phyloP scores from a whole-genome alignment of 352 stramenopile genomes.

The Globisporangium camurandrum region DNA sequence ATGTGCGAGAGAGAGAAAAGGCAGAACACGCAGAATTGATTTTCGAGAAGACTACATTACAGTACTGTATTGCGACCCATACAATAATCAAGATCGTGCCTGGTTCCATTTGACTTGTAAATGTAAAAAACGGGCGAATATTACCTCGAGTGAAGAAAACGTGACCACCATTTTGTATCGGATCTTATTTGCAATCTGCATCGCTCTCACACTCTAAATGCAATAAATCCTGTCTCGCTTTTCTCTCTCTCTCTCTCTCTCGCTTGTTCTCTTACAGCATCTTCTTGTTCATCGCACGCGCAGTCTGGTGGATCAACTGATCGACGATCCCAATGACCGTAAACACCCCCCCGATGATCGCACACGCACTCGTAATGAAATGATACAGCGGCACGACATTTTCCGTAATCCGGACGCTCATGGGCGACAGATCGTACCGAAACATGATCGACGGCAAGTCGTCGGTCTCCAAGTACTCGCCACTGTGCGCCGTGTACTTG shows the following conservation, averaged over 20 bases:
- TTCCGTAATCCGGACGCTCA: constrained; percentile 64
- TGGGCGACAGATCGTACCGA: constrained; percentile 74
- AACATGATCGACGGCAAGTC: constrained; percentile 60
- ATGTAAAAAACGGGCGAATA: too few relatives aligned
- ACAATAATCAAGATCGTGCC: too few relatives aligned
- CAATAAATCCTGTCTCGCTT: neutral
- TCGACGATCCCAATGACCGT: constrained; percentile 82
- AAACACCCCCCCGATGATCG: constrained; percentile 77
- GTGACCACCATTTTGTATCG: neutral
- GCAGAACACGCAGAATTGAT: too few relatives aligned
- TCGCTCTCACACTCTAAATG: neutral
- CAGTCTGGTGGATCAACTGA: constrained; percentile 83
- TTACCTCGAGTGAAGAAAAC: too few relatives aligned
- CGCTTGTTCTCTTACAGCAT: constrained; percentile 50
- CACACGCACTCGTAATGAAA: constrained; percentile 78
- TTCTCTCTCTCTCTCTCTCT: neutral
- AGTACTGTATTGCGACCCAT: too few relatives aligned
- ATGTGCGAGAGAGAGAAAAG: too few relatives aligned
- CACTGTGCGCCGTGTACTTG: constrained; percentile 72
- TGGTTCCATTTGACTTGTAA: too few relatives aligned
- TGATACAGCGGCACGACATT: constrained; percentile 75
- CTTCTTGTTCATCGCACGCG: constrained; percentile 85
- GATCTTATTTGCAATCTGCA: neutral
- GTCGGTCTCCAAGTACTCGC: constrained; percentile 61
- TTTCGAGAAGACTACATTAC: too few relatives aligned